Percentiles rank a stretch among this genome's conserved stretches.
These are phyloP conservation scores for Myxozyma geophila DNA, from an alignment of 805 yeast species.

Conservation along the genomic window DNA sequence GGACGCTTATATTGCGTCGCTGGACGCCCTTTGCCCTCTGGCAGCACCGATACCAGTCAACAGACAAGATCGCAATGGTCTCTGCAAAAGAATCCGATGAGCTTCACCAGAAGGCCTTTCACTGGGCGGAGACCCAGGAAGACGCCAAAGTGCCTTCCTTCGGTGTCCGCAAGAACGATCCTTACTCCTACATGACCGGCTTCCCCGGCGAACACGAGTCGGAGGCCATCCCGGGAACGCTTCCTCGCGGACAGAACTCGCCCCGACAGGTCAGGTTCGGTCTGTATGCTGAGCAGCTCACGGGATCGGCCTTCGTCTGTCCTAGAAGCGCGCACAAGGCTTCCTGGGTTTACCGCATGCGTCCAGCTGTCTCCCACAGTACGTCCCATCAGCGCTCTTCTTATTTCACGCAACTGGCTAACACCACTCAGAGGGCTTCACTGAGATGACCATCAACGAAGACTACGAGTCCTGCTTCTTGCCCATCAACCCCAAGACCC, in stretches of 20 bases:
- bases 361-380: constrained; percentile 23
- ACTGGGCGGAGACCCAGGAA: constrained; percentile 23
- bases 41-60: not conserved
- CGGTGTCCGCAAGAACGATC: constrained; percentile 17
- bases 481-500: constrained; percentile 21
- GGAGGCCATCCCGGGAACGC: constrained; percentile 20
- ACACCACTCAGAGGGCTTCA: constrained; percentile 18
- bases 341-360: constrained; percentile 24
- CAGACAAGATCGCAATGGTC: constrained; percentile 1
- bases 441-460: constrained; percentile 17
- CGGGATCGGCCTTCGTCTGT: constrained; percentile 41
- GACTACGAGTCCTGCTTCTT: constrained; percentile 28
- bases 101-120: constrained; percentile 16
- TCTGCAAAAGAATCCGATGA: not conserved
- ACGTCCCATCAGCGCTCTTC: not conserved
- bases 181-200: constrained; percentile 12
- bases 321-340: constrained; percentile 15
- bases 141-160: constrained; percentile 18
- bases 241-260: constrained; percentile 22
- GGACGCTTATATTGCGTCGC: not conserved
- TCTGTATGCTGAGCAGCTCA: constrained; percentile 42
- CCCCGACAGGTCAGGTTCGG: constrained; percentile 30
- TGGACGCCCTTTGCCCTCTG: not conserved
- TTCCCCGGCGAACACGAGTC: constrained; percentile 13
- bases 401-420: not conserved